A percentile compares a stretch with the other conserved stretches of the same genome.
phyloP scores from a whole-genome alignment of 805 yeast species.

The Saccharomycopsis olivae region DNA sequence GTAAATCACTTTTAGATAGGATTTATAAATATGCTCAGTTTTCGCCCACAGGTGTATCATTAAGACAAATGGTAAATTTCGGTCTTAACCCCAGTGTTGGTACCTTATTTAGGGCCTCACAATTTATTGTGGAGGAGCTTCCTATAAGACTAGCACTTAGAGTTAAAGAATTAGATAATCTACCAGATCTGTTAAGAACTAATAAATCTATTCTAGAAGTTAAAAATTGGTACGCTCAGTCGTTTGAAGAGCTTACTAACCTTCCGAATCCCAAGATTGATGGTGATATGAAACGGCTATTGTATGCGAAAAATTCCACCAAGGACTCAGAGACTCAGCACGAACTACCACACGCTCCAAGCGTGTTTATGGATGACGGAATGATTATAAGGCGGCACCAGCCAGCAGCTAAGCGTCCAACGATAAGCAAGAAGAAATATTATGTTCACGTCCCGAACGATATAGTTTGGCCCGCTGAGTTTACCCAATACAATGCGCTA shows the following conservation, averaged over 20 bases:
- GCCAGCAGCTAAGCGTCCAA: constrained; percentile 12
- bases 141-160: constrained; percentile 82
- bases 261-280: constrained; percentile 48
- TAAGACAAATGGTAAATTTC: constrained; percentile 86
- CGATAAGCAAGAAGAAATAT: constrained; percentile 31
- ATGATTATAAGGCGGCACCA: constrained; percentile 25
- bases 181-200: constrained; percentile 64
- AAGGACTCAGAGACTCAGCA: no score
- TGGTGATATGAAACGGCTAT: constrained; percentile 30
- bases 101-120: constrained; percentile 69
- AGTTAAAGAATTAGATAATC: constrained; percentile 70
- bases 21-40: constrained; percentile 45
- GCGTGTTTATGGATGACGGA: constrained; percentile 43
- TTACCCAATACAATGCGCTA: constrained; percentile 53
- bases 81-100: constrained; percentile 76
- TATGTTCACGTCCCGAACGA: constrained; percentile 42
- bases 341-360: no score
- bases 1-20: constrained; percentile 14
- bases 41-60: constrained; percentile 75
- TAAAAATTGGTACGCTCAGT: constrained; percentile 82
- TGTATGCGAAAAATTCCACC: constrained; percentile 20
- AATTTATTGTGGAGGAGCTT: constrained; percentile 74
- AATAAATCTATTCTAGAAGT: constrained; percentile 72
- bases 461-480: constrained; percentile 62
- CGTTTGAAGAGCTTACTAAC: constrained; percentile 71